Percentiles rank a stretch among this genome's conserved stretches.
Evolutionary conservation across 495 filamentous ascomycete species (phyloP).

Genomic region (Xylaria curta): DNA sequence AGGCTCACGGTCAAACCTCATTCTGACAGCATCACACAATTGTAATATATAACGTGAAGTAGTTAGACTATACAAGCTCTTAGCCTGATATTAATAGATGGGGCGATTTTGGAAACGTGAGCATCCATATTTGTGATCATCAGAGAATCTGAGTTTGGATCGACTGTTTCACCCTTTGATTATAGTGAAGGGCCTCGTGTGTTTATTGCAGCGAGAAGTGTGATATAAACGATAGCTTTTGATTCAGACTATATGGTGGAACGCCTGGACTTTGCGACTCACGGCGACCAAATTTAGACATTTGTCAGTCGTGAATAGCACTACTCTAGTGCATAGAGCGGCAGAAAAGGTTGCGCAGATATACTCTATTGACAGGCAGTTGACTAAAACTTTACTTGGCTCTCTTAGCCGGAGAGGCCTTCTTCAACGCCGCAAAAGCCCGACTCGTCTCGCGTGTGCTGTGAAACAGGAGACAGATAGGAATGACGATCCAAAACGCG

Average conservation of each 20-base stretch:
- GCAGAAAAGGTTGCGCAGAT: not conserved
- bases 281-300: not conserved
- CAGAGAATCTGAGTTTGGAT: not conserved
- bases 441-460: slow-evolving; percentile 15
- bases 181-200: not conserved
- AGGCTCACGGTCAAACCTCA: not conserved
- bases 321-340: no score
- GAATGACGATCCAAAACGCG: slow-evolving; percentile 63
- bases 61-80: not conserved
- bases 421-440: slow-evolving; percentile 24
- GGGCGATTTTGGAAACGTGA: not conserved
- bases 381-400: not conserved
- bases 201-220: not conserved
- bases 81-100: no score
- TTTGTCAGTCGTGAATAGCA: no score
- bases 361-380: not conserved
- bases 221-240: not conserved
- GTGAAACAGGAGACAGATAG: slow-evolving; percentile 29
- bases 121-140: not conserved
- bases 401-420: not conserved
- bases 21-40: not conserved
- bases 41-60: not conserved
- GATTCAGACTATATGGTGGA: not conserved
- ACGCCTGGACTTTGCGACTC: not conserved
- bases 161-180: not conserved